A percentile compares a stretch with the other conserved stretches of the same genome.
Evolutionary conservation across 208 protist species (phyloP).

Genomic region (Acanthamoeba rhysodes): DNA sequence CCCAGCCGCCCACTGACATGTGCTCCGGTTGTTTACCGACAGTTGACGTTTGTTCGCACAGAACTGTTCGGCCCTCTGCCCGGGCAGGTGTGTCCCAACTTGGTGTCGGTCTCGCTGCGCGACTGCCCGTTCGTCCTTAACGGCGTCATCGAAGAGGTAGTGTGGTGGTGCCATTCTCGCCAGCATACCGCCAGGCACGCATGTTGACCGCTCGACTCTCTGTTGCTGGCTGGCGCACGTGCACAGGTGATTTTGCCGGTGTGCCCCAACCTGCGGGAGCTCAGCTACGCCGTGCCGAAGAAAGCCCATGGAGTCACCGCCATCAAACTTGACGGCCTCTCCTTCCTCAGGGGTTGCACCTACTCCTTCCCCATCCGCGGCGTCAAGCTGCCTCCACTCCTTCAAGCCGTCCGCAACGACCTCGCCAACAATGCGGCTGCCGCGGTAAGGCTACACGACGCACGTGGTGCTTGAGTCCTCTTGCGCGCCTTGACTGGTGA

Average conservation of each 20-base stretch:
- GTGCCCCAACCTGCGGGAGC: slow-evolving; percentile 25
- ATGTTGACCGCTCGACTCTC: neutral
- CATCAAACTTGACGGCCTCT: slow-evolving; percentile 20
- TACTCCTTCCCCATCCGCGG: slow-evolving; percentile 31
- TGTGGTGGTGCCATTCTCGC: neutral
- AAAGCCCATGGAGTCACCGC: neutral
- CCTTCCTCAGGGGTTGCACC: slow-evolving; percentile 12
- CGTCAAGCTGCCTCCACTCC: neutral
- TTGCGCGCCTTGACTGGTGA: neutral
- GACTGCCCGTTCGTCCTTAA: neutral
- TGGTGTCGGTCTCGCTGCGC: neutral
- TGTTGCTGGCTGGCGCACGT: neutral
- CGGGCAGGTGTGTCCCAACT: slow-evolving; percentile 38
- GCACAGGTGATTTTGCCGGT: neutral
- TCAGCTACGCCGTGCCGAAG: slow-evolving; percentile 14
- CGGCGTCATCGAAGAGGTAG: neutral
- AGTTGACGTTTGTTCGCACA: neutral
- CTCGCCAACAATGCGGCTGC: neutral
- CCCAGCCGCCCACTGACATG: neutral
- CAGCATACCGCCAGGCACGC: neutral
- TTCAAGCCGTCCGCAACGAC: neutral
- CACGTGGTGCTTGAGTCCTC: too few species aligned
- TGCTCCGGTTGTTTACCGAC: neutral
- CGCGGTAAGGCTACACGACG: neutral
- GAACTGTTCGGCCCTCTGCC: slow-evolving; percentile 10